Conservation (phyloP, 2,329 filamentous ascomycete genomes). For the Acrodontium crateriforme region DNA sequence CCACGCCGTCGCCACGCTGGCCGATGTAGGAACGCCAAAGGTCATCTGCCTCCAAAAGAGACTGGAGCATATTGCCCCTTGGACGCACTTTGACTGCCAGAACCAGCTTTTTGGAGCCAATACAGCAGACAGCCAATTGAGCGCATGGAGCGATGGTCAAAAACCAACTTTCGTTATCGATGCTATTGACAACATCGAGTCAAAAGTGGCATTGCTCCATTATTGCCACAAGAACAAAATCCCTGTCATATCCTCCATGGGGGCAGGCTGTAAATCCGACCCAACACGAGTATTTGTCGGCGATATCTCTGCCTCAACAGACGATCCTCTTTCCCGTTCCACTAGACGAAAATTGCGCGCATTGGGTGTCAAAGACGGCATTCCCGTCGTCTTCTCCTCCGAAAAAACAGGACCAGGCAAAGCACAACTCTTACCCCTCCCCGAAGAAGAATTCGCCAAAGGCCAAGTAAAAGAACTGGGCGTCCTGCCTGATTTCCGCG, state of each 20-base stretch:
- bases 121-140: slow-evolving; percentile 53
- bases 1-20: slow-evolving; percentile 88
- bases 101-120: slow-evolving; percentile 68
- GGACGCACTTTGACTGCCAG: slow-evolving; percentile 76
- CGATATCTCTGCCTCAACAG: slow-evolving; percentile 76
- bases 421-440: slow-evolving; percentile 71
- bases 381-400: slow-evolving; percentile 83
- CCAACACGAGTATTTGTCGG: slow-evolving; percentile 76
- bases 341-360: slow-evolving; percentile 67
- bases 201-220: slow-evolving; percentile 78
- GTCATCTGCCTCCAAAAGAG: slow-evolving; percentile 70
- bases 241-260: slow-evolving; percentile 87
- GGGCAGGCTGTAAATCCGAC: slow-evolving; percentile 84
- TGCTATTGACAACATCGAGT: slow-evolving; percentile 96
- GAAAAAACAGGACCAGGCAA: slow-evolving; percentile 86
- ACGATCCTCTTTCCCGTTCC: slow-evolving; percentile 75
- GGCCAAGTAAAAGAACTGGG: slow-evolving; percentile 76
- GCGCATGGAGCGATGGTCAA: slow-evolving; percentile 46
- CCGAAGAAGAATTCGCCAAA: slow-evolving; percentile 77
- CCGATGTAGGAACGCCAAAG: slow-evolving; percentile 86
- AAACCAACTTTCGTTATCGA: slow-evolving; percentile 83
- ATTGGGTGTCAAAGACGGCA: slow-evolving; percentile 66
- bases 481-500: slow-evolving; percentile 81
- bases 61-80: slow-evolving; percentile 76
- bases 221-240: slow-evolving; percentile 71